phyloP scores from a whole-genome alignment of 257 asterid species.

The Solanum peruvianum region DNA sequence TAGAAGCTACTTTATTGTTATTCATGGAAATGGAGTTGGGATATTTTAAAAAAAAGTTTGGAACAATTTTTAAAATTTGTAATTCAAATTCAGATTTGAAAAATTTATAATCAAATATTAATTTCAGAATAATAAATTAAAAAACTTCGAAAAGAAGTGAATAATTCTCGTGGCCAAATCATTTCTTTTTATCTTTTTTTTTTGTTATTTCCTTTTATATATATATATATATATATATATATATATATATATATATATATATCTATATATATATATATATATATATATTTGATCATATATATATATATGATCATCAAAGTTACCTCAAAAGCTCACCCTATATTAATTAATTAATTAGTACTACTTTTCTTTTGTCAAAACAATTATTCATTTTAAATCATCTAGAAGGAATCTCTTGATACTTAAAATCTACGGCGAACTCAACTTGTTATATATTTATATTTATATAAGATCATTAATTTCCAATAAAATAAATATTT shows the following conservation, averaged over 20 bases:
- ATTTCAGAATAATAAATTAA: no score
- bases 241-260: no score
- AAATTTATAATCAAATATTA: not conserved
- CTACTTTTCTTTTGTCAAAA: not conserved
- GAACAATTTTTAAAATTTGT: not conserved
- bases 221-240: no score
- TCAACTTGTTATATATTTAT: not conserved
- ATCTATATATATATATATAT: no score
- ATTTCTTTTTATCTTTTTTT: no score
- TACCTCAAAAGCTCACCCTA: not conserved
- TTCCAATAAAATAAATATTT: not conserved
- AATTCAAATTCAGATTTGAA: not conserved
- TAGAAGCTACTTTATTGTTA: not conserved
- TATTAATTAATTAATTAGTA: not conserved
- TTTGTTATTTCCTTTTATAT: not conserved
- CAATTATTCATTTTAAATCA: not conserved
- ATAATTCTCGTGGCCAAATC: no score
- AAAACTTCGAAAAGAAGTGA: not conserved
- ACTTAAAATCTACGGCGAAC: conserved; percentile 10
- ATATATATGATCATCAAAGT: no score
- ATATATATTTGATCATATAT: no score
- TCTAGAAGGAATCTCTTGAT: conserved; percentile 5
- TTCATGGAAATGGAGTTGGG: not conserved
- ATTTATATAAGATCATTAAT: not conserved
- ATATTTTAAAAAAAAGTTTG: not conserved